These are phyloP conservation scores for Psidium friedrichsthalianum DNA, from an alignment of 345 rosid species.

Conservation along the genomic window DNA sequence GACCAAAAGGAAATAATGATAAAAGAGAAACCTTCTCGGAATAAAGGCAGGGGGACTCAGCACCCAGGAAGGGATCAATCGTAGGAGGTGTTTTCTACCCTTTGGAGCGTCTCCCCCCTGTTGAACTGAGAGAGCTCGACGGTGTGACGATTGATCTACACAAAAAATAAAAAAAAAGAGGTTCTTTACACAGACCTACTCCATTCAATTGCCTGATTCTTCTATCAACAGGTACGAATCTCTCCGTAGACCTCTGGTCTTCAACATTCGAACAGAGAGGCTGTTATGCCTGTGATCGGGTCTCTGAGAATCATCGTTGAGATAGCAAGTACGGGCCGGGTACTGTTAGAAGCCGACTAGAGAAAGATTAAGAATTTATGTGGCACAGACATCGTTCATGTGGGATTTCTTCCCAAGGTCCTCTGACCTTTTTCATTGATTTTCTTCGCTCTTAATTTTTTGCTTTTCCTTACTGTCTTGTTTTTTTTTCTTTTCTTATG, in stretches of 20 bases:
- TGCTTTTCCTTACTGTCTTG: no score
- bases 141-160: constrained; percentile 14
- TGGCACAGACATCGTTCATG: no score
- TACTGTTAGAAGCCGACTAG: no score
- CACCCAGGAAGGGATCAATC: constrained; percentile 91
- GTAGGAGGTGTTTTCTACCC: constrained; percentile 63
- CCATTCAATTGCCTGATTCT: neutral
- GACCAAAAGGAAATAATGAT: neutral
- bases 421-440: no score
- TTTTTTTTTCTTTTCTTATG: no score
- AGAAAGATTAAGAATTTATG: no score
- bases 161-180: neutral
- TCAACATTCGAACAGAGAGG: no score
- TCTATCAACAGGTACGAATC: neutral
- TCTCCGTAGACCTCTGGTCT: neutral
- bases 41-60: constrained; percentile 66
- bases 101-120: constrained; percentile 44
- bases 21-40: constrained; percentile 59
- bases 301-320: neutral
- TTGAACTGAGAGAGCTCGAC: constrained; percentile 55
- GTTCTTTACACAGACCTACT: neutral
- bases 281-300: no score
- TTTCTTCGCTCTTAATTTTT: no score
- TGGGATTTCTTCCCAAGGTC: no score
- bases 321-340: no score